Evolutionary conservation across 495 filamentous ascomycete genomes (phyloP), one percentile per base, ranked within the genome.

Genomic region (Aspergillus incahuasiensis): DNA sequence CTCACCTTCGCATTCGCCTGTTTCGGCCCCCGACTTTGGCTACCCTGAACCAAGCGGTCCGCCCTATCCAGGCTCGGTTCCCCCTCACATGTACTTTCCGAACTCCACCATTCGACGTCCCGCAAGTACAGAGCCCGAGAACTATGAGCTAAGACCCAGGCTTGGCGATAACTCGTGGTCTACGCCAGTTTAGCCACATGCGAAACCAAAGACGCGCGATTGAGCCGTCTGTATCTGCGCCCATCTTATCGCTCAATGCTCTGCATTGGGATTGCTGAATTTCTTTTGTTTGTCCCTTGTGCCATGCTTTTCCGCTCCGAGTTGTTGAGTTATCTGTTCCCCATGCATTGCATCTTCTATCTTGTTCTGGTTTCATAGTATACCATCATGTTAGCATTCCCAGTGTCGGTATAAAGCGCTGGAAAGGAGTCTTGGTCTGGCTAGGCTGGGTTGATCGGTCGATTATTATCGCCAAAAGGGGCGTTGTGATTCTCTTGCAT

Each of bases 21-120:
- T 84, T 6, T 86, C 86, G 24, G 79, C 78, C 21, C 80, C 81
- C 46, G 78, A 80, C 42, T 90, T 85, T 57, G 76, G 80, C 38
- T 91, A 91, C 57, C 84, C 86, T 1, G 88, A 92, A 48, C 85
- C 86, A 18, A 76, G 67, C 21, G 84, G 80, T 46, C 79, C 80
- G 5, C 63, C 72, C n/a, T 76, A 76, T 52, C 71, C 75, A 5
- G 77, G 73, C n/a, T 73, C 74, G 5, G 79, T 87, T 69, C 75
- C 80, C 21, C 82, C 82, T 59, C 85, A 86, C 58, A 85, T 89
- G 68, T 82, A 82, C 58, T 82, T 84, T 58, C 81, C 71, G 25
- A 79, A 78, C 55, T 77, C 82, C 28, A 80, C 84, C 53, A 82
- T 88, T 57, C 80, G 86, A 50, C 80, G 87, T 46, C 83, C 83